Evolutionary conservation across 805 yeast species (phyloP), one percentile per base, ranked within the genome.

Genomic region (Vanderwaltozyma verrucispora): DNA sequence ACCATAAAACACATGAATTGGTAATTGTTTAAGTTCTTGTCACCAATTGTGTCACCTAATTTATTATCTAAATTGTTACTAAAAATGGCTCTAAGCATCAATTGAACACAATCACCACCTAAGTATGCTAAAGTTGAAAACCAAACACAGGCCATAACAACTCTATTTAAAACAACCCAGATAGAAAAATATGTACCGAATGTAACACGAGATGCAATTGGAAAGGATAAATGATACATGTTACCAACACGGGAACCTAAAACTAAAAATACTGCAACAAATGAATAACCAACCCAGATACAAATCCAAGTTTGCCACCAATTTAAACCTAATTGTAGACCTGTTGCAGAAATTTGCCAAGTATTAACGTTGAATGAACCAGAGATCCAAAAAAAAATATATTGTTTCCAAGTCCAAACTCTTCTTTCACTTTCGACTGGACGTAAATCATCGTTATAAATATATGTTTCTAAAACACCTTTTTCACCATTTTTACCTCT

Each of bases 291-390:
- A 13, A 85, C 46, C 92, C 94, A 84, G 19, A 87, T 88, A 10
- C 89, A 74, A 30, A 86, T 65, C 94, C 95, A 87, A 4, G 83
- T 77, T 54, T 79, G 88, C 94, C 94, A 87, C 95, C 95, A 86
- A 12, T 79, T 72, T 60, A 87, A 63, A 12, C 94, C 94, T 20
- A 78, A 75, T 39, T 69, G 67, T 40, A 82, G 77, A 49, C 95
- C 94, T 0, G 95, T 82, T 3, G 92, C 79, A 3, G 95, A 94
- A 49, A 87, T 86, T 64, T 83, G 87, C 87, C 92, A 85, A 9
- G 96, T 84, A 59, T 84, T 85, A 54, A 87, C 77, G 61, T 87
- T 87, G 64, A 87, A 83, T 6, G 94, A 77, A 55, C 87, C 96
- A 0, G 95, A 83, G 41, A 86, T 64, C 95, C 96, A 87, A 50